These are phyloP conservation scores for Hirschfeldia incana DNA, from an alignment of 345 rosid genomes.

Conservation along the genomic window DNA sequence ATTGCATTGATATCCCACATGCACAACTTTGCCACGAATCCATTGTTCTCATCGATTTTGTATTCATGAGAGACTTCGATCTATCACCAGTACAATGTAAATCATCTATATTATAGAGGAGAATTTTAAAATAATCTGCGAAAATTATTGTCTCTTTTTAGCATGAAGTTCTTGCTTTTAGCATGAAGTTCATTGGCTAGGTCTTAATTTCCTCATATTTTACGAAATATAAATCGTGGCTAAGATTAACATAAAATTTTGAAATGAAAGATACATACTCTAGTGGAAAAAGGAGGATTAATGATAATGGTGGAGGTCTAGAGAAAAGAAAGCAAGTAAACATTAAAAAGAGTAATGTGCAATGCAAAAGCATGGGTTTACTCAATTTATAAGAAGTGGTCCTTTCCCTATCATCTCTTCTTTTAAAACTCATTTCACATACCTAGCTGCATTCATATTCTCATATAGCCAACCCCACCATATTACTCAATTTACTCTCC, in stretches of 20 bases:
- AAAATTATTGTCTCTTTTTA: not conserved
- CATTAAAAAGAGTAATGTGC: conserved; percentile 27
- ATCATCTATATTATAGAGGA: not conserved
- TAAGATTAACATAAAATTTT: not conserved
- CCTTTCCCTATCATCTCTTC: conserved; percentile 35
- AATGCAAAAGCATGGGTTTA: conserved; percentile 26
- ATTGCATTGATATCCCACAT: no score
- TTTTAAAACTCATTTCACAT: conserved; percentile 25
- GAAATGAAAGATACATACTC: not conserved
- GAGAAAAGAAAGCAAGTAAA: conserved; percentile 23
- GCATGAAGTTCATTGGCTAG: not conserved
- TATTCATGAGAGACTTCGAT: not conserved
- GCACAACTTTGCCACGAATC: not conserved
- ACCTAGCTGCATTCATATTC: conserved; percentile 13
- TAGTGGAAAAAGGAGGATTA: conserved; percentile 1
- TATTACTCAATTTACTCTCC: not conserved
- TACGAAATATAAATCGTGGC: not conserved
- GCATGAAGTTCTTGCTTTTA: not conserved
- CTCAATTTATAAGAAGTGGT: conserved; percentile 31
- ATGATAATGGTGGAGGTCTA: not conserved
- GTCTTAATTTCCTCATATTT: not conserved
- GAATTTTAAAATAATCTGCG: not conserved
- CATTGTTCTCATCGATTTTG: not conserved
- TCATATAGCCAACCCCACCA: not conserved
- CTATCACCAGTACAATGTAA: not conserved